A percentile compares a stretch with the other conserved stretches of the same genome.
These are phyloP conservation scores for Discostella stelligera DNA, from an alignment of 352 stramenopile genomes.

Conservation along the genomic window DNA sequence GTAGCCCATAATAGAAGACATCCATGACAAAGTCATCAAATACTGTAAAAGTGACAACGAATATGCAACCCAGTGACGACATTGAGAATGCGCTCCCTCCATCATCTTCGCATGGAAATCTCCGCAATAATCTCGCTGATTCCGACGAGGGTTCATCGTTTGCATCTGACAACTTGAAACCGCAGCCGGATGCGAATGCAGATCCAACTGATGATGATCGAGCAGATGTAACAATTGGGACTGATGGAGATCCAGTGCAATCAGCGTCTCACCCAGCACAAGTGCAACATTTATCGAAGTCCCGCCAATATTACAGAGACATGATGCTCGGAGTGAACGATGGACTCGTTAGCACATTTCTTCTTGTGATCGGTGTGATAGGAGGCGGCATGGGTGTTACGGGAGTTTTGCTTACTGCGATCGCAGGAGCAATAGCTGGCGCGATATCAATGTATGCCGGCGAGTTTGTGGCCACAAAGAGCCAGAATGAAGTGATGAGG, in stretches of 20 bases:
- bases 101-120: not conserved
- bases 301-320: constrained; percentile 77
- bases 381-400: constrained; percentile 59
- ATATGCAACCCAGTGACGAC: not conserved
- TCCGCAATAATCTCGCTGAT: not conserved
- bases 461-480: constrained; percentile 77
- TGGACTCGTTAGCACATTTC: constrained; percentile 72
- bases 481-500: constrained; percentile 75
- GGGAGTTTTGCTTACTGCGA: constrained; percentile 66
- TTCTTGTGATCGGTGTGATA: constrained; percentile 68
- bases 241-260: constrained; percentile 10
- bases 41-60: not conserved
- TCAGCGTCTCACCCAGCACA: constrained; percentile 37
- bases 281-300: constrained; percentile 59
- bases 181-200: not conserved
- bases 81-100: not conserved
- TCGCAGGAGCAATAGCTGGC: constrained; percentile 70
- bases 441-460: constrained; percentile 74
- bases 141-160: not conserved
- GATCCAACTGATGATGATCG: not conserved
- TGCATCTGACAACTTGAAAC: constrained; percentile 3
- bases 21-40: not conserved
- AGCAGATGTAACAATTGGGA: not conserved
- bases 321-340: constrained; percentile 79
- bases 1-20: not conserved